Conservation (phyloP, 768 basidiomycete genomes). For the Macrolepiota dolichaula region DNA sequence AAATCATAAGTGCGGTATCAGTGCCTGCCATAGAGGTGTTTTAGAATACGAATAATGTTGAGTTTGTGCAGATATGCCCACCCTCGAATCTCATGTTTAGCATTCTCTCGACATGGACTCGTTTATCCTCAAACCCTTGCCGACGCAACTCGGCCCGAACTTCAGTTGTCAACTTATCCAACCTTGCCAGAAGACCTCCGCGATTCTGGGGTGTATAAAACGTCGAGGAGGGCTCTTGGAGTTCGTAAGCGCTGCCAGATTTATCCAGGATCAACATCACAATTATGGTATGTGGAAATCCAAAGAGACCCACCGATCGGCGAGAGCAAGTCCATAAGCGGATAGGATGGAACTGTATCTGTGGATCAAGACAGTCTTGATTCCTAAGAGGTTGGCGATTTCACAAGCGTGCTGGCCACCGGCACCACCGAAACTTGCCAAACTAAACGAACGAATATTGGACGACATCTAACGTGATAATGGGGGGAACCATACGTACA, state of each 20-base stretch:
- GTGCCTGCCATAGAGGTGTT: conserved; percentile 49
- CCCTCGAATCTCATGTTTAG: conserved; percentile 86
- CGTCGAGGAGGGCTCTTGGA: conserved; percentile 86
- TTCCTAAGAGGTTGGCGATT: conserved; percentile 82
- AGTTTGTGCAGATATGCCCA: not conserved
- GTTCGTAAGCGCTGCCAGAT: conserved; percentile 64
- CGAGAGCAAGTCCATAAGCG: conserved; percentile 90
- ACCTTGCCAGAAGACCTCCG: conserved; percentile 51
- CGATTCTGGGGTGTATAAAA: conserved; percentile 66
- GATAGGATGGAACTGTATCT: conserved; percentile 91
- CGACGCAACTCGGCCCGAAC: conserved; percentile 65
- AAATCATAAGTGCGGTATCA: conserved; percentile 89
- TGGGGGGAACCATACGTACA: conserved; percentile 31
- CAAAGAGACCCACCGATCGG: conserved; percentile 50
- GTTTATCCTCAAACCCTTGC: conserved; percentile 78
- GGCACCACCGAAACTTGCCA: conserved; percentile 87
- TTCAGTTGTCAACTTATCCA: conserved; percentile 63
- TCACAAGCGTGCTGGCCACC: conserved; percentile 94
- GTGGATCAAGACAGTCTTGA: conserved; percentile 85
- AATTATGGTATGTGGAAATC: not conserved
- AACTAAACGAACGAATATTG: conserved; percentile 36
- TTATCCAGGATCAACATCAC: not conserved
- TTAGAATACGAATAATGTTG: not conserved
- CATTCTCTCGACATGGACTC: conserved; percentile 77
- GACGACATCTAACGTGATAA: not conserved